Conservation (phyloP, 768 basidiomycete species). For the Rhodotorula graminis region DNA sequence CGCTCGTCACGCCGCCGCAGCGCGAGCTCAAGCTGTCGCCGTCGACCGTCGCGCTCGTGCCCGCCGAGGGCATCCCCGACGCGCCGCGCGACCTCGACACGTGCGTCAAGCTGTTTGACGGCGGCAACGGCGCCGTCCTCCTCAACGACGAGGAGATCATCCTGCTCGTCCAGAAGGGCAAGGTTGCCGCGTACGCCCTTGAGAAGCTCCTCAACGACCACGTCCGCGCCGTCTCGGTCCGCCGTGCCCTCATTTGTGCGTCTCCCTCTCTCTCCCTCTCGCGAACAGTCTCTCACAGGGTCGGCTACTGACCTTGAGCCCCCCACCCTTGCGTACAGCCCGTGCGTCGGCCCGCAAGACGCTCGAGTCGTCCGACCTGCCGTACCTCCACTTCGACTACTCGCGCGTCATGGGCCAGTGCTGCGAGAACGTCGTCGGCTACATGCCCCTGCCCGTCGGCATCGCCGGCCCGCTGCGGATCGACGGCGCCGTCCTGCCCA, state of each 20-base stretch:
- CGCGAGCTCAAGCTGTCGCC: constrained; percentile 35
- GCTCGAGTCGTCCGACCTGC: constrained; percentile 75
- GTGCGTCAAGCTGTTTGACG: constrained; percentile 67
- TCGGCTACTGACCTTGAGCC: too few relatives aligned
- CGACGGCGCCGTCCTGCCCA: constrained; percentile 75
- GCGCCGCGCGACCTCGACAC: constrained; percentile 55
- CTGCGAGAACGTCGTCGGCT: constrained; percentile 98
- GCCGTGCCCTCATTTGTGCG: constrained; percentile 85
- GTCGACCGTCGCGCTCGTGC: constrained; percentile 37
- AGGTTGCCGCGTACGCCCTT: constrained; percentile 88
- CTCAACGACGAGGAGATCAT: constrained; percentile 91
- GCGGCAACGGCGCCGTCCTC: constrained; percentile 48
- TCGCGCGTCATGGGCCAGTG: constrained; percentile 89
- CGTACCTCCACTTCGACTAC: constrained; percentile 84
- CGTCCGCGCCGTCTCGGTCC: constrained; percentile 77
- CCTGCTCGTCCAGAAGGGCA: constrained; percentile 77
- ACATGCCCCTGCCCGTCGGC: constrained; percentile 91
- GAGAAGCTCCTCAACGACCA: constrained; percentile 90
- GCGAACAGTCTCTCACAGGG: too few relatives aligned
- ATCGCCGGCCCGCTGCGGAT: constrained; percentile 91
- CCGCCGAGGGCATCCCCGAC: constrained; percentile 30
- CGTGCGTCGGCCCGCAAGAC: constrained; percentile 78
- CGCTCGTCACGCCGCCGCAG: not conserved
- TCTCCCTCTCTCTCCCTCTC: not conserved
- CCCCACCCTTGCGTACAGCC: constrained; percentile 53